phyloP scores from a whole-genome alignment of 768 basidiomycete species.

The Kwoniella newhampshirensis region DNA sequence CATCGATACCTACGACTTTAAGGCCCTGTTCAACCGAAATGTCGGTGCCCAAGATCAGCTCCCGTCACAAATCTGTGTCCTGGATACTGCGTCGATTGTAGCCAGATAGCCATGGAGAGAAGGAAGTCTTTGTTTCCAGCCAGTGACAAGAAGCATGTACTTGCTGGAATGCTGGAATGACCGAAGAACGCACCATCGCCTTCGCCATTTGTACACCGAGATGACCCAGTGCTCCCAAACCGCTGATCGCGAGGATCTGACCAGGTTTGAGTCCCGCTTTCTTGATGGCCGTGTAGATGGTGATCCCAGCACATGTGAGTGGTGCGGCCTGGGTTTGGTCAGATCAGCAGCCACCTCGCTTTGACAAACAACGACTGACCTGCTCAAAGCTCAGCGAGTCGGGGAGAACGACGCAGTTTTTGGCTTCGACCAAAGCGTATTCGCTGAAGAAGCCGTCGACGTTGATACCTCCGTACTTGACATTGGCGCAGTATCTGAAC shows the following conservation, averaged over 20 bases:
- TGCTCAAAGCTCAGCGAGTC: constrained; percentile 19
- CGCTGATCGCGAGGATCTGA: constrained; percentile 28
- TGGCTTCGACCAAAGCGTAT: constrained; percentile 20
- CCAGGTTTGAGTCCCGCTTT: constrained; percentile 22
- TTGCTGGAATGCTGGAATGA: no score
- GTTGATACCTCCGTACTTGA: constrained; percentile 20
- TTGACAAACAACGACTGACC: constrained; percentile 2
- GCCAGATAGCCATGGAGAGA: no score
- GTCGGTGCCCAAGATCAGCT: no score
- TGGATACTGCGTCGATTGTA: no score
- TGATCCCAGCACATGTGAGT: constrained; percentile 31
- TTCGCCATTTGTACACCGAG: constrained; percentile 33
- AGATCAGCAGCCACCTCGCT: background rate
- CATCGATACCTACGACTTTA: constrained; percentile 30
- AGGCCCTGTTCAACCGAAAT: constrained; percentile 17
- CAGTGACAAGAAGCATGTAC: no score
- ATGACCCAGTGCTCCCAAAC: constrained; percentile 28
- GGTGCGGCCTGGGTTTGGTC: constrained; percentile 27
- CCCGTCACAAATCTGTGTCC: no score
- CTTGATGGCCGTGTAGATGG: constrained; percentile 27
- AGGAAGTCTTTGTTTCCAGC: no score
- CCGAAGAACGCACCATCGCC: constrained; percentile 7
- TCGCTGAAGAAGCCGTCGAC: constrained; percentile 20
- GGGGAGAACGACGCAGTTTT: constrained; percentile 9
- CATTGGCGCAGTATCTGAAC: constrained; percentile 10